Percentiles rank a stretch among this genome's conserved stretches.
phyloP scores from a whole-genome alignment of 2,329 filamentous ascomycete genomes.

The Hansfordia pulvinata region DNA sequence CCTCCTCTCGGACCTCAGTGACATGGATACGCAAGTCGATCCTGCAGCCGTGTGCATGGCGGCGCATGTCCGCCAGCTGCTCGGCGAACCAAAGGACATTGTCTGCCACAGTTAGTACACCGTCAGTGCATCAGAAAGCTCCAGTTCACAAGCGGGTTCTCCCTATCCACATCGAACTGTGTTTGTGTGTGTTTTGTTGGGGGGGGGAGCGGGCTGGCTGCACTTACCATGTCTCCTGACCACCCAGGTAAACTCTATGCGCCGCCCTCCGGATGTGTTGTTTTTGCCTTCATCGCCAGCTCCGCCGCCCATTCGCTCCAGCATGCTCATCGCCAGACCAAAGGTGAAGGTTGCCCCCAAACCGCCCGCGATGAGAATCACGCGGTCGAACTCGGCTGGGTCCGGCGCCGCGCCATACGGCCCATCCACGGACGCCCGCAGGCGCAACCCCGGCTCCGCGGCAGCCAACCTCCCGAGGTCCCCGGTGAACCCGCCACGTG shows the following conservation, averaged over 20 bases:
- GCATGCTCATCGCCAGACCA: slow-evolving; percentile 30
- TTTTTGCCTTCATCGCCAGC: too few species aligned
- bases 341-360: slow-evolving; percentile 47
- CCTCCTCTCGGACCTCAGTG: slow-evolving; percentile 11
- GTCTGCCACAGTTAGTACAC: too few species aligned
- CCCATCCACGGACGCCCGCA: slow-evolving; percentile 42
- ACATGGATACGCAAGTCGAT: slow-evolving; percentile 24
- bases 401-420: slow-evolving; percentile 43
- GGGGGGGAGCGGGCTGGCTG: not conserved
- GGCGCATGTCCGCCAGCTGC: slow-evolving; percentile 22
- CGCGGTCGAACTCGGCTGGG: slow-evolving; percentile 35
- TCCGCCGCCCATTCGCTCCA: slow-evolving; percentile 24
- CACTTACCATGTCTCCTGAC: slow-evolving; percentile 30
- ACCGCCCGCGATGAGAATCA: slow-evolving; percentile 46
- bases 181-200: slow-evolving; percentile 4
- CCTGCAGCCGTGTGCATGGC: slow-evolving; percentile 22
- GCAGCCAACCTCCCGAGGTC: slow-evolving; percentile 37
- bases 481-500: slow-evolving; percentile 44
- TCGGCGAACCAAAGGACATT: slow-evolving; percentile 23
- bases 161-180: too few species aligned
- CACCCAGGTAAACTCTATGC: slow-evolving; percentile 37
- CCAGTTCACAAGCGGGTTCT: too few species aligned
- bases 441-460: slow-evolving; percentile 29
- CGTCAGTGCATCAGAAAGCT: too few species aligned
- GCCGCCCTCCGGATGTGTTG: too few species aligned